Base-by-base conservation (phyloP, 169 alveolate species). In the Babesia bovis region DNA sequence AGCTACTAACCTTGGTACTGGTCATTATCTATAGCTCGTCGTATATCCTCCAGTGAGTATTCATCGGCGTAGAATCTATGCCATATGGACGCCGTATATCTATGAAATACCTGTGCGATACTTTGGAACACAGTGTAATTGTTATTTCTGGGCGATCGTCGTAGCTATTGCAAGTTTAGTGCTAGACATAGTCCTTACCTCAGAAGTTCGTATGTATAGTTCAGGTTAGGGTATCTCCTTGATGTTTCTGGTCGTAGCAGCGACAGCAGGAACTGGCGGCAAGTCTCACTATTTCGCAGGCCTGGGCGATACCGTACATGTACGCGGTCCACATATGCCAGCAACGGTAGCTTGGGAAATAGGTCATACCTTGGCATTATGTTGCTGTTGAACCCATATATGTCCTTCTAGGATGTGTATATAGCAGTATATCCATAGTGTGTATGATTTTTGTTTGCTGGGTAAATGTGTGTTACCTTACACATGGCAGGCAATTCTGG, bases 301-400 rank as follows among this genome's bases (percentile, higher is more conserved):
- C 86, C 86, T n/a, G 86, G 86, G 2, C 40, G 44, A 45, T 78
- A 78, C 21, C 75, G 65, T 33, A 78, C 50, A 45, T 78, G 86
- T 25, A 78, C 33, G 56, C 75, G 74, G 17, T 78, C 86, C 19
- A 78, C 68, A 51, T 67, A 78, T 4, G 86, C 41, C 15, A 78
- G 30, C n/a, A 78, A 38, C 12, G 81, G 82, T 7, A 78, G 68
- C 17, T 53, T 42, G 23, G 50, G 13, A 41, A 68, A 67, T 1
- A 78, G 53, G 36, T 78, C 75, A 36, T 78, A 78, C 28, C 65
- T 44, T 6, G 86, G 86, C 86, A 78, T 78, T n/a, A 23, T 56
- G 36, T 10, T 1, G 10, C 63, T 36, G n/a, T n/a, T n/a, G n/a
- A n/a, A n/a, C n/a, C n/a, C n/a, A n/a, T n/a, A n/a, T n/a, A n/a